Conservation (phyloP, 805 yeast genomes). For the Spathaspora girioi region DNA sequence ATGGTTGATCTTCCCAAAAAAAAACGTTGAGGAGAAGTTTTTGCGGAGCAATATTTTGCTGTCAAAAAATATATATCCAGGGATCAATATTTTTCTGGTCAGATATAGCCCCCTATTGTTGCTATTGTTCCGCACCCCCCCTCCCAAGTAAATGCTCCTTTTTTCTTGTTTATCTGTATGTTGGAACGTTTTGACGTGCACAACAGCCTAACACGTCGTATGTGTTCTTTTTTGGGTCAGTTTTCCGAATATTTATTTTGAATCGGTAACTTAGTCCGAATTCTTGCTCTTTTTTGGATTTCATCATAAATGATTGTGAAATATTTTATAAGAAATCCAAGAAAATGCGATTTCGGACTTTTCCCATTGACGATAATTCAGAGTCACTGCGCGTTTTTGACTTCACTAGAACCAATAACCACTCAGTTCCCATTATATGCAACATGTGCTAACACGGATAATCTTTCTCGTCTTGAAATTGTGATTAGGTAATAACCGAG, state of each 20-base stretch:
- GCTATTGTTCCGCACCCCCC: not conserved
- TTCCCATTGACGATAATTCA: not conserved
- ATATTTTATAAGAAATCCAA: not conserved
- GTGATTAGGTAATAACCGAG: not conserved
- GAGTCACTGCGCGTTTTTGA: not conserved
- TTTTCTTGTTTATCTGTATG: not conserved
- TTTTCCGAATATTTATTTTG: not conserved
- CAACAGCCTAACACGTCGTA: not conserved
- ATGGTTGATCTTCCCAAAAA: not conserved
- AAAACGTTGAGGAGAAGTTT: not conserved
- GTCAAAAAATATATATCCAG: not conserved
- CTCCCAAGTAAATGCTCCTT: not conserved
- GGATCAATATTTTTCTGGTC: not conserved
- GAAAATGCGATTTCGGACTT: not conserved
- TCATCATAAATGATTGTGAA: not conserved
- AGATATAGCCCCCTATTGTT: not conserved
- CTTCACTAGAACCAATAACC: not conserved
- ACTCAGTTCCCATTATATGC: not conserved
- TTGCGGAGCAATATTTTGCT: not conserved
- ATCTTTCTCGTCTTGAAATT: not conserved
- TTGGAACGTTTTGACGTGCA: not conserved
- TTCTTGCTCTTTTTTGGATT: not conserved
- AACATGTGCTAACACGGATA: not conserved
- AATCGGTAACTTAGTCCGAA: not conserved
- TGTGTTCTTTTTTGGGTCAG: not conserved